Evolutionary conservation across 202 grass and related monocot genomes (phyloP), one percentile per base, ranked within the genome.

Genomic region (Schoenoplectus triqueter): DNA sequence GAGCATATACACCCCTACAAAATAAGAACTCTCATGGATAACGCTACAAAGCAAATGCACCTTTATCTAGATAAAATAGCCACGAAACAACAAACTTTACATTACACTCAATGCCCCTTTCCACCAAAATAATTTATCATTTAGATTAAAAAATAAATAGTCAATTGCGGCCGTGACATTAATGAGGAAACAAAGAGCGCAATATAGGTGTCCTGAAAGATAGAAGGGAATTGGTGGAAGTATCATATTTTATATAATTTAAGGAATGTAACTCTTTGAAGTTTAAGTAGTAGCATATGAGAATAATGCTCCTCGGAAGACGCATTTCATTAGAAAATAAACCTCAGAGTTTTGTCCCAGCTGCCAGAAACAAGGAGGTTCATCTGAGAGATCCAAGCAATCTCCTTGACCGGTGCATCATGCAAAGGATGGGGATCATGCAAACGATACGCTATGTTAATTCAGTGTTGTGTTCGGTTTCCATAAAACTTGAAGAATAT

Each of bases 381-480:
- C 93, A 98, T 98, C 15, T 98, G 93, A 86, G 91, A 78, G 82
- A 98, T 88, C 95, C 95, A 98, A 3, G 93, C 64, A 0, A 98
- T 62, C 61, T 98, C 91, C 84, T 90, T 94, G 79, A 98, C 89
- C 56, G 95, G 90, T 22, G 90, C 90, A 87, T 98, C 95, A 91
- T 98, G 95, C 87, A 92, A 31, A 31, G 31, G 31, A 31, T 31
- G 31, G 31, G 31, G 31, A 31, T 31, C 31, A 31, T 31, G 31
- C 31, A 31, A 31, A 31, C 31, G 31, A 31, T 31, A 31, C 31
- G 31, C 31, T 31, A 31, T 31, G 1, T 31, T 31, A 31, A 31
- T 31, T 31, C 31, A 31, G 31, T 31, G 31, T 31, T 31, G 31
- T 31, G 31, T 31, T 31, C 31, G 0, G 31, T 31, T 1, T 31